phyloP scores from a whole-genome alignment of 2,329 filamentous ascomycete species.

The Allantophomopsis lycopodina region DNA sequence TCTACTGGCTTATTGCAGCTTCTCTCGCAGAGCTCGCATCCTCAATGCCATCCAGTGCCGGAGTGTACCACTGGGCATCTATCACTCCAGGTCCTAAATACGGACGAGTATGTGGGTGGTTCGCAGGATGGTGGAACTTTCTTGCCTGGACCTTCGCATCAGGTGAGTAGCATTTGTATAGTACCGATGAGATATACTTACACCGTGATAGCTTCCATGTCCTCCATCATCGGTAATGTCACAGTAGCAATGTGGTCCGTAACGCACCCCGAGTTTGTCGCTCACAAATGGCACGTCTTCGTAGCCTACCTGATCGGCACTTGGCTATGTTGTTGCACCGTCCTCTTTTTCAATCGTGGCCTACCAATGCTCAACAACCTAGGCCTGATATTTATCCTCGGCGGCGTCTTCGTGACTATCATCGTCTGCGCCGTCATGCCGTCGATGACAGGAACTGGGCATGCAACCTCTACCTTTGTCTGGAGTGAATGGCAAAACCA shows the following conservation, averaged over 20 bases:
- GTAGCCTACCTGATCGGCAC: conserved; percentile 28
- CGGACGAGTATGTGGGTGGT: conserved; percentile 23
- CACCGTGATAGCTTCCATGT: conserved; percentile 1
- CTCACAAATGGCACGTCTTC: conserved; percentile 32
- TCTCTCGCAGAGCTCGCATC: conserved; percentile 47
- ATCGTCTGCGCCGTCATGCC: conserved; percentile 40
- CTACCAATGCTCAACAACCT: conserved; percentile 34
- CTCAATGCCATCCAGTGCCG: conserved; percentile 42
- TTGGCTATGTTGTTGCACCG: conserved; percentile 25
- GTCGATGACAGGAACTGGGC: conserved; percentile 21
- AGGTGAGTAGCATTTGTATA: neutral
- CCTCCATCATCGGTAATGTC: conserved; percentile 1
- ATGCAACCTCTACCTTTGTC: conserved; percentile 22
- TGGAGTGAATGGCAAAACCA: conserved; percentile 26
- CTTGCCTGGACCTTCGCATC: conserved; percentile 23
- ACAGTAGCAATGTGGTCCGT: conserved; percentile 10
- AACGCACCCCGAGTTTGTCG: conserved; percentile 25
- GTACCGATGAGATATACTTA: neutral
- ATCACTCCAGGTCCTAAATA: conserved; percentile 33
- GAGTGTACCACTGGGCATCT: conserved; percentile 46
- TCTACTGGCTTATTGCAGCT: conserved; percentile 43
- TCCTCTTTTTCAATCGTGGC: conserved; percentile 35
- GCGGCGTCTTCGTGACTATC: conserved; percentile 35
- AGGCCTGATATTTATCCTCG: conserved; percentile 34
- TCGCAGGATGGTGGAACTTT: conserved; percentile 31